Evolutionary conservation across 768 basidiomycete genomes (phyloP), one percentile per base, ranked within the genome.

Genomic region (Boletus vermiculosoides): DNA sequence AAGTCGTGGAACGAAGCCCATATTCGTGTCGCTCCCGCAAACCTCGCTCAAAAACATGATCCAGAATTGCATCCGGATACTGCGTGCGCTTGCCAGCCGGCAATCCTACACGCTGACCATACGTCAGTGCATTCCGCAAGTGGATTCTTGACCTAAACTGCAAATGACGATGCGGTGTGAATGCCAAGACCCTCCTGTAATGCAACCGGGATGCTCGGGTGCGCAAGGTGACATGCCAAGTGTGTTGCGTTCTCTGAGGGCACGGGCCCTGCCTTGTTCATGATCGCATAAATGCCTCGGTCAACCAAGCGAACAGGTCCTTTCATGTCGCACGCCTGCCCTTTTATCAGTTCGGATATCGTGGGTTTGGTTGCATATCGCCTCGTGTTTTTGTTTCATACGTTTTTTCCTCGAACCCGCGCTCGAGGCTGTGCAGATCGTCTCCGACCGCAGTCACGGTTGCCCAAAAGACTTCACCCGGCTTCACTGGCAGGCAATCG

Each of bases 161-260:
- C n/a, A 40, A 40, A n/a, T n/a, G 39, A 39, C 9, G 8, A 39
- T 39, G 37, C 78, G 1, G 71, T 69, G 49, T 77, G 69, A 54
- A 88, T 82, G 4, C 83, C 83, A 6, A 88, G 72, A 7, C 74
- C 79, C 20, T 73, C 63, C 56, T 87, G 87, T 0, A 86, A 84
- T 4, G 82, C 78, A 11, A 83, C 82, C 39, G 78, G 64, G 18
- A 76, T 72, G 18, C 71, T 57, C 0, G 79, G 81, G 58, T 87
- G 83, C 5, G 83, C 82, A 40, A 86, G 74, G 57, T 80, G 73
- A 64, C 85, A 85, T 0, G 82, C 86, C 34, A 86, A 74, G 66
- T 82, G 82, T 0, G 83, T 85, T 51, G 73, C 73, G 40, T 79
- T 73, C 48, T 73, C 64, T 0, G 80, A 86, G 0, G 77, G 80